Percentiles rank a stretch among this genome's conserved stretches.
Conservation (phyloP, 2,329 filamentous ascomycete genomes). For the Talaromyces verruculosus region DNA sequence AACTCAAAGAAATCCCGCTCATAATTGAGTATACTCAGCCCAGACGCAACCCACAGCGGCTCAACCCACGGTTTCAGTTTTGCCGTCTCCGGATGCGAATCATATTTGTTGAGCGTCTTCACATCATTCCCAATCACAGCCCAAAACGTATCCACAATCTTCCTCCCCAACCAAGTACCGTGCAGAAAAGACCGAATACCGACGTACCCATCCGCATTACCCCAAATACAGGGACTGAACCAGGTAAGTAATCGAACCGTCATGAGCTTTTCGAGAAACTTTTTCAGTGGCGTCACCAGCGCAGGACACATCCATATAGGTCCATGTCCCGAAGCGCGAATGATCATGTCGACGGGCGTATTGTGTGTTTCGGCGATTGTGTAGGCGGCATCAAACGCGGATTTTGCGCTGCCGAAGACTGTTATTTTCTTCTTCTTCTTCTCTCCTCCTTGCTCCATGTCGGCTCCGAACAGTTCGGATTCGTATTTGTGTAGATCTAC, state of each 20-base stretch:
- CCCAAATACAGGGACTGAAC: slow-evolving; percentile 75
- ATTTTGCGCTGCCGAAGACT: slow-evolving; percentile 62
- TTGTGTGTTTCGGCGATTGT: slow-evolving; percentile 54
- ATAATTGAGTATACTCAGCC: slow-evolving; percentile 63
- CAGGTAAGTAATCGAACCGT: slow-evolving; percentile 68
- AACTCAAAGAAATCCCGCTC: slow-evolving; percentile 58
- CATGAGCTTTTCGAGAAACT: slow-evolving; percentile 66
- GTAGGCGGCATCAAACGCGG: slow-evolving; percentile 63
- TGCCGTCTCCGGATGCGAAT: slow-evolving; percentile 45
- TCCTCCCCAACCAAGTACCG: slow-evolving; percentile 52
- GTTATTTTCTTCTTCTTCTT: slow-evolving; percentile 35
- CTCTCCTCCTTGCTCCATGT: slow-evolving; percentile 31
- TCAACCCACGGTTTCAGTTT: slow-evolving; percentile 50
- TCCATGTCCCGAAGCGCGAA: slow-evolving; percentile 44
- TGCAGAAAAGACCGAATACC: slow-evolving; percentile 51
- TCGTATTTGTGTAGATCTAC: slow-evolving; percentile 51
- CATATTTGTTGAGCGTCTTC: slow-evolving; percentile 48
- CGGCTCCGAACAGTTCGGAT: background rate
- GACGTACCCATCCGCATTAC: slow-evolving; percentile 60
- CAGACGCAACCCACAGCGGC: slow-evolving; percentile 56
- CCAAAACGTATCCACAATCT: slow-evolving; percentile 56
- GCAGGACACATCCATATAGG: slow-evolving; percentile 45
- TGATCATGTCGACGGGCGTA: slow-evolving; percentile 48
- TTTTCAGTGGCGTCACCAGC: slow-evolving; percentile 67
- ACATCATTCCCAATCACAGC: slow-evolving; percentile 51